A percentile compares a stretch with the other conserved stretches of the same genome.
phyloP scores from a whole-genome alignment of 2,329 filamentous ascomycete species.

The Aspergillus fructus region DNA sequence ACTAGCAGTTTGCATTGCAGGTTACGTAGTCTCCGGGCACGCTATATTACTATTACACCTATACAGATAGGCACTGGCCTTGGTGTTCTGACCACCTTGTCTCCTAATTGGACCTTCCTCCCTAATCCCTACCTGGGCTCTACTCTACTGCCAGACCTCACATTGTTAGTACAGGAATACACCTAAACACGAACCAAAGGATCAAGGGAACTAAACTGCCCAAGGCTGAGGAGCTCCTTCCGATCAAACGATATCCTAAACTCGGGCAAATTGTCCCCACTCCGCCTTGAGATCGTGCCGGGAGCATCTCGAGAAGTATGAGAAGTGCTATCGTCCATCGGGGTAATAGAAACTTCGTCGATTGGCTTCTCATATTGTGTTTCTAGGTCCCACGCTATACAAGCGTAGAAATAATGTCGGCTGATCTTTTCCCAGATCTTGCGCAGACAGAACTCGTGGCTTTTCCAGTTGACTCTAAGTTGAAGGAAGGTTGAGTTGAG shows the following conservation, averaged over 20 bases:
- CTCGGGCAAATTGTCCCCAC: neutral
- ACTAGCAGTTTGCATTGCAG: neutral
- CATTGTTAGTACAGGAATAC: neutral
- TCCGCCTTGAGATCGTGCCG: neutral
- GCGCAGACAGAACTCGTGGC: constrained; percentile 23
- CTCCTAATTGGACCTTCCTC: too few relatives aligned
- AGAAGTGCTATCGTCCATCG: neutral
- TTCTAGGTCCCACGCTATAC: constrained; percentile 27
- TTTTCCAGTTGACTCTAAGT: constrained; percentile 13
- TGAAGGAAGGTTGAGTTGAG: constrained; percentile 27
- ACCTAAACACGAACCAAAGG: constrained; percentile 11
- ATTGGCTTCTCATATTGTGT: too few relatives aligned
- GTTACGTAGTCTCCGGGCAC: neutral
- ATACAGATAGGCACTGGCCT: too few relatives aligned
- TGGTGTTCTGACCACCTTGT: too few relatives aligned
- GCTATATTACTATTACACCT: too few relatives aligned
- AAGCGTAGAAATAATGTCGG: constrained; percentile 33
- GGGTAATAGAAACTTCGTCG: constrained; percentile 6
- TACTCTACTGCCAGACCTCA: too few relatives aligned
- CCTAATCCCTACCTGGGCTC: too few relatives aligned
- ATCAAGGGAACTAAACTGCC: constrained; percentile 16
- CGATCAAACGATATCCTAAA: constrained; percentile 30
- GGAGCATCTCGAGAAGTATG: neutral
- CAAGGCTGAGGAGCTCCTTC: constrained; percentile 21
- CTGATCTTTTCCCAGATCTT: constrained; percentile 30